Base-by-base conservation (phyloP, 2,329 filamentous ascomycete genomes). In the Colletotrichum phormii region DNA sequence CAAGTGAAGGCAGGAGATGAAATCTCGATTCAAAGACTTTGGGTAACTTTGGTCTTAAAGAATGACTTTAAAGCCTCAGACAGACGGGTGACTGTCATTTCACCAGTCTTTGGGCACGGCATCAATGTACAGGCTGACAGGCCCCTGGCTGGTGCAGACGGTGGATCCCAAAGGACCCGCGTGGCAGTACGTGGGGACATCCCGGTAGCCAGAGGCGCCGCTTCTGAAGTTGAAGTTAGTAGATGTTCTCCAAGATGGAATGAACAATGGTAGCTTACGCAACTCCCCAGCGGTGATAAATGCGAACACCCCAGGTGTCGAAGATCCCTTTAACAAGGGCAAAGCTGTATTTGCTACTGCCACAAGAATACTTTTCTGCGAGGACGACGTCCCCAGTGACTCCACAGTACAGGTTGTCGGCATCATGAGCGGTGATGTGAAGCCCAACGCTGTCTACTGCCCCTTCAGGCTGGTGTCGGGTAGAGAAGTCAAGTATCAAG, bases 321-420 rank as follows among this genome's bases (percentile, higher is more conserved):
- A 13, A 31, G 11, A 49, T 0, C 11, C 66, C 66, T 5, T 68
- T 63, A 11, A 68, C 51, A 8, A 68, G 66, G 9, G 66, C 49
- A 26, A 68, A 68, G 26, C 58, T 68, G 35, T 68, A 68, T 51
- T 68, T 68, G 58, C 58, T 68, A n/a, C 55, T 59, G 35, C 66
- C 66, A 24, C 66, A 68, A 53, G 46, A n/a, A 37, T 68, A 63
- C 8, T 63, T 49, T 26, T 62, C 59, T 8, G 51, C 66, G 7
- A 68, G 58, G n/a, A 63, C 33, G 5, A 63, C 66, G 3, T 22
- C 26, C 2, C 33, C 66, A 2, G 66, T 57, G 33, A 57, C 37
- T 6, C 58, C 22, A n/a, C 66, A 68, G 24, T 55, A 53, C 1
- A 68, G 58, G n/a, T 57, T 57, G 5, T 54, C 26, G 26, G 59